A percentile compares a stretch with the other conserved stretches of the same genome.
Conservation (phyloP, 1,139 yeast species). For the Hemisphaericaspora lyxosophila region DNA sequence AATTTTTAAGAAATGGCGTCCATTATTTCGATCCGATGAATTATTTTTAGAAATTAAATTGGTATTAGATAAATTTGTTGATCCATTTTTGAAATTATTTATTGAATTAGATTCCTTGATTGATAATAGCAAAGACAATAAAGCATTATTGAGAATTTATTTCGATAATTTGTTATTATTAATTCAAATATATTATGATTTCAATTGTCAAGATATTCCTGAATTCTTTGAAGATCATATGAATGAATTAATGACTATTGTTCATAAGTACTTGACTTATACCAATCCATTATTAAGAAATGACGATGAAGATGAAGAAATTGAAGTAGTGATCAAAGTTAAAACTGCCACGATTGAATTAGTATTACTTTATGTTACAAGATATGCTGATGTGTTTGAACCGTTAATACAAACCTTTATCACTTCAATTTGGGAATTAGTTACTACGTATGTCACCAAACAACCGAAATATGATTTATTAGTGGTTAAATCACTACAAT, state of each 20-base stretch:
- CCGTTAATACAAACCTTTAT: conserved; percentile 75
- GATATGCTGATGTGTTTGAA: conserved; percentile 90
- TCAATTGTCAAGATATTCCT: conserved; percentile 97
- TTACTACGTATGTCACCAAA: conserved; percentile 59
- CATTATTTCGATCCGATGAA: conserved; percentile 87
- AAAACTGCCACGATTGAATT: conserved; percentile 85
- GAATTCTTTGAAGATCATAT: conserved; percentile 95
- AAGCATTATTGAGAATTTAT: conserved; percentile 50
- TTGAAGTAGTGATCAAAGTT: conserved; percentile 68
- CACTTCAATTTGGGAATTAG: conserved; percentile 76
- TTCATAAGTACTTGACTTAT: conserved; percentile 77
- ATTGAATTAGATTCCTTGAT: conserved; percentile 67
- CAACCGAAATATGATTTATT: conserved; percentile 82
- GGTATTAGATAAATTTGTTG: conserved; percentile 83
- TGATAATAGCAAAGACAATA: conserved; percentile 36
- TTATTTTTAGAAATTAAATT: conserved; percentile 82
- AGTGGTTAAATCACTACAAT: conserved; percentile 77
- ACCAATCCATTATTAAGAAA: conserved; percentile 49
- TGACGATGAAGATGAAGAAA: conserved; percentile 67
- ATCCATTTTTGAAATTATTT: conserved; percentile 72
- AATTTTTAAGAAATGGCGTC: conserved; percentile 95
- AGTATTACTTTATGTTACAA: conserved; percentile 78
- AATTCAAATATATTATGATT: conserved; percentile 82
- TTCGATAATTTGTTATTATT: conserved; percentile 73
- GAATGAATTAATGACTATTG: conserved; percentile 70